These are phyloP conservation scores for Aspergillus ochraceoroseus DNA, from an alignment of 2,329 filamentous ascomycete species.

Conservation along the genomic window DNA sequence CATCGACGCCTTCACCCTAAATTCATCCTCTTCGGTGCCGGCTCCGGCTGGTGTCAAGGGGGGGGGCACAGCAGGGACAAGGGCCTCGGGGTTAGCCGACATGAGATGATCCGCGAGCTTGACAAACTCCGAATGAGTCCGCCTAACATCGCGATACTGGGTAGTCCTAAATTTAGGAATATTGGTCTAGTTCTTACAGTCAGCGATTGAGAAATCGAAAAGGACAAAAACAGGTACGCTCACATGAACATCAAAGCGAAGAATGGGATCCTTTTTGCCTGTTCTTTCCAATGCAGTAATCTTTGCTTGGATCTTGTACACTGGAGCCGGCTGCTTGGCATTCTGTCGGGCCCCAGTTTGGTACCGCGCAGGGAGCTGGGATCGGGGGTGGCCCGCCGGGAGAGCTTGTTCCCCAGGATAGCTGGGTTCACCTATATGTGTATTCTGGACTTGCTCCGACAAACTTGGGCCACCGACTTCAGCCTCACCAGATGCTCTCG, in stretches of 20 bases:
- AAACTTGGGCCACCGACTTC: slow-evolving; percentile 42
- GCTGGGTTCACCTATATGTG: slow-evolving; percentile 38
- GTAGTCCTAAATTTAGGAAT: slow-evolving; percentile 97
- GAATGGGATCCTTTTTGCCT: slow-evolving; percentile 89
- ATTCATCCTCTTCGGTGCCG: slow-evolving; percentile 93
- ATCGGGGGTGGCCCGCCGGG: slow-evolving; percentile 38
- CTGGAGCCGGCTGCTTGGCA: slow-evolving; percentile 52
- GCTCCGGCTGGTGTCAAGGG: slow-evolving; percentile 89
- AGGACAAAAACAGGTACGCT: slow-evolving; percentile 29
- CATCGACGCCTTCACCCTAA: slow-evolving; percentile 78
- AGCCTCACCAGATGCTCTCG: slow-evolving; percentile 18
- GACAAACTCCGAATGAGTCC: slow-evolving; percentile 89
- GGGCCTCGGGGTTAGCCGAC: slow-evolving; percentile 91
- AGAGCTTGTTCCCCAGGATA: slow-evolving; percentile 39
- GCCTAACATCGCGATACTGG: slow-evolving; percentile 94
- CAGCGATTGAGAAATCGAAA: slow-evolving; percentile 3
- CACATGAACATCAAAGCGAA: slow-evolving; percentile 96
- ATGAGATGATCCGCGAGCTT: slow-evolving; percentile 96
- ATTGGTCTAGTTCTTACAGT: slow-evolving; percentile 65
- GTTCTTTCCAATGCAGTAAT: slow-evolving; percentile 89
- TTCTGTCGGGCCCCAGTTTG: slow-evolving; percentile 40
- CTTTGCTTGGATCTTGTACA: slow-evolving; percentile 86
- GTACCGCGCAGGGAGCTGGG: slow-evolving; percentile 47
- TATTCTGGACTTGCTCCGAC: slow-evolving; percentile 40
- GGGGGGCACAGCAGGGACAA: slow-evolving; percentile 93